phyloP scores from a whole-genome alignment of 129 eudicot genomes.

The Tanacetum coccineum region DNA sequence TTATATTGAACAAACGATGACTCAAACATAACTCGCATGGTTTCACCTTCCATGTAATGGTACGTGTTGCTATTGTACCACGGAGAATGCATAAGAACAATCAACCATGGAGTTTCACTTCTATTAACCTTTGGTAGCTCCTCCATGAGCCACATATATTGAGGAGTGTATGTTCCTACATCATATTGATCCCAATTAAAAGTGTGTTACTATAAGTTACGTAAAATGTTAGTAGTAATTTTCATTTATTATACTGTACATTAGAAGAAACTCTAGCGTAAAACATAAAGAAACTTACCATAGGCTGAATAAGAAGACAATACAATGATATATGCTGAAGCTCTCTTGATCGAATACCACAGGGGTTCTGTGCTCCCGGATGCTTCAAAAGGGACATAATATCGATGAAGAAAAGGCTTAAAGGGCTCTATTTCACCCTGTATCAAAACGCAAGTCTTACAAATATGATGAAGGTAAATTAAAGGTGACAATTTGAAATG shows the following conservation, averaged over 20 bases:
- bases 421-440: too few species aligned
- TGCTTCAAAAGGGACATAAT: too few species aligned
- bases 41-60: slow-evolving; percentile 91
- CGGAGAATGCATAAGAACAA: slow-evolving; percentile 82
- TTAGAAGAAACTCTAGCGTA: not conserved
- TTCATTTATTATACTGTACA: too few species aligned
- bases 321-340: too few species aligned
- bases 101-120: slow-evolving; percentile 80
- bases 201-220: not conserved
- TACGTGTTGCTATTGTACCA: slow-evolving; percentile 75
- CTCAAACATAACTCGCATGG: slow-evolving; percentile 85
- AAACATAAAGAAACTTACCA: too few species aligned
- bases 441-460: too few species aligned
- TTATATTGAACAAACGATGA: slow-evolving; percentile 73
- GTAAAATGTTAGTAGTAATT: not conserved
- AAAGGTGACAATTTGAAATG: too few species aligned
- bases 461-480: too few species aligned
- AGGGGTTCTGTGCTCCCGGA: too few species aligned
- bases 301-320: too few species aligned
- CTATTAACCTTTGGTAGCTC: slow-evolving; percentile 75
- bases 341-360: too few species aligned
- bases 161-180: slow-evolving; percentile 81
- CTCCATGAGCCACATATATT: slow-evolving; percentile 62
- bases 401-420: too few species aligned
- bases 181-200: not conserved